Evolutionary conservation across 1,139 yeast genomes (phyloP), one percentile per base, ranked within the genome.

Genomic region (Kodamaea suecica): DNA sequence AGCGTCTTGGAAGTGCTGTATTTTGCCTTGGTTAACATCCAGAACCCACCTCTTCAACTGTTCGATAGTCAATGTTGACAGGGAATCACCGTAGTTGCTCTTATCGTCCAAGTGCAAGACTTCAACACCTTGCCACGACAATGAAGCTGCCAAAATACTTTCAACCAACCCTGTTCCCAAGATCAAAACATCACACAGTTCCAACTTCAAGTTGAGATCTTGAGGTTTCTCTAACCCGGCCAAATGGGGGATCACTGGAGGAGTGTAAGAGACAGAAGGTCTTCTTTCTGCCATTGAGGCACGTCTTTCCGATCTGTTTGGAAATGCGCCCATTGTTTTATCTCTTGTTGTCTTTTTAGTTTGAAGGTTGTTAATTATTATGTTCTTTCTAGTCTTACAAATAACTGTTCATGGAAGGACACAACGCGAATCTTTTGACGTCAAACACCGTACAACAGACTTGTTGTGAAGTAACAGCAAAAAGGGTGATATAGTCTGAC

Each of bases 41-140:
- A 70, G 66, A 34, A 86, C 86, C 96, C 97, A 88, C 34, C 71
- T 67, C 52, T 82, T 80, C 45, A 88, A 61, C 59, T 90, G 95
- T 48, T 86, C 95, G 33, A 87, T 78, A 16, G 95, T 84, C 40
- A 92, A 63, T 10, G 96, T 84, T 4, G 97, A 90, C 29, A 81
- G 74, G 34, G 83, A 73, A 55, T 88, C 97, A 9, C 98, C 99
- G 52, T 92, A 92, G 57, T 84, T 82, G 25, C 76, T 72, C 50
- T 86, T 83, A 37, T 78, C 69, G 57, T 92, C 98, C 31, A 92
- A 78, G 57, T 92, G 98, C 36, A 92, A 68, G 12, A 92, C 97
- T 44, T 74, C 80, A 12, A 92, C 81, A 10, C 97, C 97, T 52
- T 87, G 96, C 97, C 98, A 92, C 11, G 97, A 84, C 37, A 92